These are phyloP conservation scores for Ustilago loliicola DNA, from an alignment of 1,284 basidiomycete genomes.

Conservation along the genomic window DNA sequence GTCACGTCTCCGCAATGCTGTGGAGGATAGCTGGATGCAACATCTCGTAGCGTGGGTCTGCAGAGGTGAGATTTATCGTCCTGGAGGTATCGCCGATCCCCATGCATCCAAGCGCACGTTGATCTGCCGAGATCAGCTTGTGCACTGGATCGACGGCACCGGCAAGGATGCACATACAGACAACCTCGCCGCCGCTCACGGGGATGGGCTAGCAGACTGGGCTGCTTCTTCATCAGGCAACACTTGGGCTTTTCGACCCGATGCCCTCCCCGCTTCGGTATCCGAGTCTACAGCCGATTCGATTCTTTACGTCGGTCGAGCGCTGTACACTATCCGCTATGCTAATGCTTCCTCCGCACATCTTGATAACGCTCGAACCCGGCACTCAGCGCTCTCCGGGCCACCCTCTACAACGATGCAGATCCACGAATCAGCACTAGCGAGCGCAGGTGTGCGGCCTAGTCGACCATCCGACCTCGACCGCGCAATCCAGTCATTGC, in stretches of 20 bases:
- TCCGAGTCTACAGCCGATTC: constrained; percentile 80
- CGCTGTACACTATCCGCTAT: constrained; percentile 83
- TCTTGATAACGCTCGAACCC: constrained; percentile 7
- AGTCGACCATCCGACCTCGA: constrained; percentile 40
- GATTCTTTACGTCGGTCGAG: constrained; percentile 86
- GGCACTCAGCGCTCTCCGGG: constrained; percentile 16
- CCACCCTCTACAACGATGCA: constrained; percentile 44
- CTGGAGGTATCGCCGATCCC: constrained; percentile 39
- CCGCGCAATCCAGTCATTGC: constrained; percentile 74
- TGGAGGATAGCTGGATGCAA: constrained; percentile 56
- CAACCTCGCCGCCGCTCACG: constrained; percentile 17
- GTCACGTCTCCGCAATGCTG: constrained; percentile 40
- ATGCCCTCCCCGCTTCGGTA: constrained; percentile 81
- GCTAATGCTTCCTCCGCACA: constrained; percentile 23
- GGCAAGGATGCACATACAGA: constrained; percentile 31
- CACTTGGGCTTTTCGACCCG: constrained; percentile 73
- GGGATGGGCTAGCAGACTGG: constrained; percentile 47
- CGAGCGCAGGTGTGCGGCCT: constrained; percentile 17
- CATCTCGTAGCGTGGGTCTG: constrained; percentile 55
- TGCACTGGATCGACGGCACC: constrained; percentile 39
- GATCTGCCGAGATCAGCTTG: constrained; percentile 36
- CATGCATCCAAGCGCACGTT: constrained; percentile 32
- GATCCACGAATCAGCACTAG: constrained; percentile 41
- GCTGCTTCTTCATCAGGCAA: constrained; percentile 37
- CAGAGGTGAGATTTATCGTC: constrained; percentile 45